Evolutionary conservation across 2,329 filamentous ascomycete species (phyloP).

Genomic region (Fusarium gaditjirri): DNA sequence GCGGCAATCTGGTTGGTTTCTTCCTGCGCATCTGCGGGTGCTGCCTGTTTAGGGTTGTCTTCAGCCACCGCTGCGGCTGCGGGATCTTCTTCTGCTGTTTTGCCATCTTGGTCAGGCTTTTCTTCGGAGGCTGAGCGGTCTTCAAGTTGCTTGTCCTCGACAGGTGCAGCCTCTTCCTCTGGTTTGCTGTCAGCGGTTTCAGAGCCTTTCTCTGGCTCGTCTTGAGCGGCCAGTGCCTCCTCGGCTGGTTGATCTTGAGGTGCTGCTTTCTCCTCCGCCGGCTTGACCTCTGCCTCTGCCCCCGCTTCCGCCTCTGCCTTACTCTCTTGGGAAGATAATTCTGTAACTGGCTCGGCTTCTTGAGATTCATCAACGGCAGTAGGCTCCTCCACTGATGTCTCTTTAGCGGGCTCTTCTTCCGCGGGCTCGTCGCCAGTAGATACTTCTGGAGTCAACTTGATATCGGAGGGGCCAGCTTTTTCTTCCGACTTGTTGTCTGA

Average conservation of each 20-base stretch:
- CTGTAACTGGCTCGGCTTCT: constrained; percentile 1
- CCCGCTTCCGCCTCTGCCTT: background rate
- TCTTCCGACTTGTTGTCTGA: background rate
- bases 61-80: background rate
- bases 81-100: constrained; percentile 19
- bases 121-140: constrained; percentile 9
- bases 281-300: background rate
- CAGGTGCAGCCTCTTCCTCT: constrained; percentile 21
- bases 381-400: background rate
- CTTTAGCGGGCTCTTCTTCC: background rate
- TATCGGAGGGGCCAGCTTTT: background rate
- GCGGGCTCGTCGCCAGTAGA: background rate
- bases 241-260: constrained; percentile 1
- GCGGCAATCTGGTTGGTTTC: constrained; percentile 5
- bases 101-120: constrained; percentile 23
- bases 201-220: constrained; percentile 22
- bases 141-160: constrained; percentile 27
- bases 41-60: constrained; percentile 8
- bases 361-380: background rate
- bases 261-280: constrained; percentile 1
- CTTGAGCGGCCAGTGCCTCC: constrained; percentile 6
- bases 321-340: background rate
- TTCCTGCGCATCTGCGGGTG: constrained; percentile 4
- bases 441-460: background rate
- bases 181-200: constrained; percentile 24